Evolutionary conservation across 2,329 filamentous ascomycete genomes (phyloP).

Genomic region (Aspergillus ustus): DNA sequence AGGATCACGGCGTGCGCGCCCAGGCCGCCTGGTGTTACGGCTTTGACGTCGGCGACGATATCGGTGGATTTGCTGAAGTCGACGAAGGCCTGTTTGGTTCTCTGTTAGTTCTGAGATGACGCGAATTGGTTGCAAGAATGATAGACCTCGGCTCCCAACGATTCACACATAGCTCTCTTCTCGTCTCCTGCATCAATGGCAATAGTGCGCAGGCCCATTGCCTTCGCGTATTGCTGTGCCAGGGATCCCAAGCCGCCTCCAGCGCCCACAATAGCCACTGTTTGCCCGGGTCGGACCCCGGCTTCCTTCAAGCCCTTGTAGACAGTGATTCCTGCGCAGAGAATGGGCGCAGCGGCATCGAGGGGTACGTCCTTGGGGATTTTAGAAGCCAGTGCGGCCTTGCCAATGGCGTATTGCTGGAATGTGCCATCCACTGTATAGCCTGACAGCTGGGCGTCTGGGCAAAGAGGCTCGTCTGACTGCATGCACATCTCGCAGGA

Average conservation of each 20-base stretch:
- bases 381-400: constrained; percentile 81
- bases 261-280: constrained; percentile 82
- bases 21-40: constrained; percentile 75
- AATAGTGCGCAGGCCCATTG: constrained; percentile 76
- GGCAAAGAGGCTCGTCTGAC: constrained; percentile 81
- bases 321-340: constrained; percentile 85
- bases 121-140: neutral
- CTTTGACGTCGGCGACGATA: constrained; percentile 82
- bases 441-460: constrained; percentile 75
- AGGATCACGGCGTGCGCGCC: constrained; percentile 88
- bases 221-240: constrained; percentile 85
- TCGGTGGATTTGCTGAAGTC: constrained; percentile 80
- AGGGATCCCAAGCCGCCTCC: constrained; percentile 81
- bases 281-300: constrained; percentile 72
- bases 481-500: constrained; percentile 81
- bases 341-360: constrained; percentile 76
- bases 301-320: constrained; percentile 94
- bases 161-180: constrained; percentile 70
- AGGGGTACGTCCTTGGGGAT: constrained; percentile 78
- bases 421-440: constrained; percentile 94
- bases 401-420: constrained; percentile 89
- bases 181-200: constrained; percentile 84
- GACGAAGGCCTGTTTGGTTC: constrained; percentile 62
- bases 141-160: constrained; percentile 66
- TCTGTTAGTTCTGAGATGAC: neutral